Conservation (phyloP, 1,284 basidiomycete species). For the Leccinum solheimii region DNA sequence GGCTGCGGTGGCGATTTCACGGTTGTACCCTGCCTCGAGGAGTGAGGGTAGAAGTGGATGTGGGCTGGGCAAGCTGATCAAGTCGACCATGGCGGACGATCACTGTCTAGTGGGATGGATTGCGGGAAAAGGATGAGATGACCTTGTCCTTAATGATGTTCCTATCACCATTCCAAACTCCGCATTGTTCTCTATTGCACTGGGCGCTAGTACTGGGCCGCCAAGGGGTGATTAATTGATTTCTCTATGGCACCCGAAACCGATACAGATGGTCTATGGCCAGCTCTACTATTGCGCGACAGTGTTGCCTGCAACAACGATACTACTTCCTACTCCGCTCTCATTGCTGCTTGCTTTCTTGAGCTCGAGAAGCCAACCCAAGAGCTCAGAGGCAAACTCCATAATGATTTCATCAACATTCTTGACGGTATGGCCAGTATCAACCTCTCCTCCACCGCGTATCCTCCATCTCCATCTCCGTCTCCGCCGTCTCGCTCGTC, state of each 20-base stretch:
- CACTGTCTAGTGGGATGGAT: too few species aligned
- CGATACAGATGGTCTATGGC: not conserved
- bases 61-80: too few species aligned
- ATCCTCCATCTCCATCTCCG: not conserved
- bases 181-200: too few species aligned
- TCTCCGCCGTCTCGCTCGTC: not conserved
- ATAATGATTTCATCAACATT: not conserved
- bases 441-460: not conserved
- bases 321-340: not conserved
- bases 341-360: slow-evolving; percentile 5
- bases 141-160: too few species aligned
- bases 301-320: accelerated
- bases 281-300: not conserved
- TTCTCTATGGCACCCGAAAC: too few species aligned
- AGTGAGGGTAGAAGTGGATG: too few species aligned
- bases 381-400: not conserved
- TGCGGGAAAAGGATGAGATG: too few species aligned
- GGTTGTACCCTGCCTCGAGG: too few species aligned
- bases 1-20: too few species aligned
- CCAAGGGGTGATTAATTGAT: too few species aligned
- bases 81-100: too few species aligned
- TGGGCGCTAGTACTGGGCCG: not conserved
- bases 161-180: too few species aligned
- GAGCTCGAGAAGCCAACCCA: slow-evolving; percentile 1
- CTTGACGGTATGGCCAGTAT: not conserved